Evolutionary conservation across 2,329 filamentous ascomycete genomes (phyloP).

Genomic region (Thermothelomyces thermophilus): DNA sequence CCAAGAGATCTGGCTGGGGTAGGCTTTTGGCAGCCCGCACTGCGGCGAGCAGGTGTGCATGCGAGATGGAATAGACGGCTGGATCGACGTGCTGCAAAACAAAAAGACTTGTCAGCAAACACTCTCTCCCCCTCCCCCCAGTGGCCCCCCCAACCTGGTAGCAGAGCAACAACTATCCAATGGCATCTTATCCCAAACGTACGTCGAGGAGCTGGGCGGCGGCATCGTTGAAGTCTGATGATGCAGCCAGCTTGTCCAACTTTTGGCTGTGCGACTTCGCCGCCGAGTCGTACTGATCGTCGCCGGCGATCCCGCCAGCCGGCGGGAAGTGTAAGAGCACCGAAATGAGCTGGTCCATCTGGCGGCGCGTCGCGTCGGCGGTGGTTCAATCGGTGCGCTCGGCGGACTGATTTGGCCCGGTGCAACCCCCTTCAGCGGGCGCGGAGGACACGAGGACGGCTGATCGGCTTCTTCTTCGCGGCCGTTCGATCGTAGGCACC

Average conservation of each 20-base stretch:
- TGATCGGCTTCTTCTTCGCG: too few relatives aligned
- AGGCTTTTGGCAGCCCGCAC: constrained; percentile 25
- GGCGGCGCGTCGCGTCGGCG: constrained; percentile 18
- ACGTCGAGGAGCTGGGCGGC: constrained; percentile 39
- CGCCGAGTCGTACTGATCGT: constrained; percentile 36
- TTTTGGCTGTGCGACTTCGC: constrained; percentile 34
- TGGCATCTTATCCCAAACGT: too few relatives aligned
- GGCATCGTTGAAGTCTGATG: constrained; percentile 28
- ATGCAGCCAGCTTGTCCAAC: constrained; percentile 33
- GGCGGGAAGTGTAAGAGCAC: constrained; percentile 40
- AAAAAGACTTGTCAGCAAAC: neutral
- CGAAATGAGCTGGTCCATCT: constrained; percentile 34
- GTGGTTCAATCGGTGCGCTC: neutral
- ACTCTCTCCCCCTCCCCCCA: neutral
- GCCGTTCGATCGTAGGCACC: too few relatives aligned
- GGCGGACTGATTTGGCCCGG: neutral
- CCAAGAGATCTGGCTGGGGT: constrained; percentile 32
- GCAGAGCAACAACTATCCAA: too few relatives aligned
- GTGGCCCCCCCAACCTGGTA: neutral
- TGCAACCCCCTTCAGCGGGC: too few relatives aligned
- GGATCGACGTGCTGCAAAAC: constrained; percentile 45
- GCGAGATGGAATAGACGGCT: constrained; percentile 44
- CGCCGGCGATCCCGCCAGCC: constrained; percentile 22
- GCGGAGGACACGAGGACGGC: too few relatives aligned
- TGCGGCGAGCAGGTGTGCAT: constrained; percentile 41